Percentiles rank a stretch among this genome's conserved stretches.
These are phyloP conservation scores for Adenanthera pavonina DNA, from an alignment of 306 rosid genomes.

Conservation along the genomic window DNA sequence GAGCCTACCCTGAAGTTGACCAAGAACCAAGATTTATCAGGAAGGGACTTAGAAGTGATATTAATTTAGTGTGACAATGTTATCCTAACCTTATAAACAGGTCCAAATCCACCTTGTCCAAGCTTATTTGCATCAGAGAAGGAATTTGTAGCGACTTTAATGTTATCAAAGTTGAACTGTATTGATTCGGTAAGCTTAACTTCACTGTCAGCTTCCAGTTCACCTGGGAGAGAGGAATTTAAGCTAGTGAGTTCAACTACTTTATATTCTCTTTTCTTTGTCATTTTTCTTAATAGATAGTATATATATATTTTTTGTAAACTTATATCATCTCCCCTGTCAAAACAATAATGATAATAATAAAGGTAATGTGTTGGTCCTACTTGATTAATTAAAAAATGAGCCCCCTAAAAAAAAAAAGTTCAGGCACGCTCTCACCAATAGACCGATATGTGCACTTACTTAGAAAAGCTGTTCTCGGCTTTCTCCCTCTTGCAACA, in stretches of 20 bases:
- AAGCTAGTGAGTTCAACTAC: background rate
- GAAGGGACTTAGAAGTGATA: background rate
- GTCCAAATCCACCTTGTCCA: conserved; percentile 56
- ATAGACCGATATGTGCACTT: conserved; percentile 21
- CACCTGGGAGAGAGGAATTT: background rate
- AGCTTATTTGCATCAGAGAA: conserved; percentile 46
- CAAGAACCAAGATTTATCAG: background rate
- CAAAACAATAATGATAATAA: conserved; percentile 34
- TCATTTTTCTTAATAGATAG: background rate
- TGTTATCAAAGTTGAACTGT: conserved; percentile 27
- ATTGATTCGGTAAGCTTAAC: background rate
- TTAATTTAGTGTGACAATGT: background rate
- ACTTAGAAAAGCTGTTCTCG: conserved; percentile 5
- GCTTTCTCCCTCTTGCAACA: conserved; percentile 36
- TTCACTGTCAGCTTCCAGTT: background rate
- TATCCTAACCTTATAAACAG: conserved; percentile 48
- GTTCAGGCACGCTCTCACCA: background rate
- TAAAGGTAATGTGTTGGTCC: background rate
- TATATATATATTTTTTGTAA: no score
- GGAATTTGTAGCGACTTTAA: conserved; percentile 40
- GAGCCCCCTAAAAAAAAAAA: background rate
- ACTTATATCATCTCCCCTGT: conserved; percentile 44
- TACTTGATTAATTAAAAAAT: background rate
- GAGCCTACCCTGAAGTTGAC: conserved; percentile 9
- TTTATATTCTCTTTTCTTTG: no score